Evolutionary conservation across 345 rosid species (phyloP).

Genomic region (Mercurialis annua): DNA sequence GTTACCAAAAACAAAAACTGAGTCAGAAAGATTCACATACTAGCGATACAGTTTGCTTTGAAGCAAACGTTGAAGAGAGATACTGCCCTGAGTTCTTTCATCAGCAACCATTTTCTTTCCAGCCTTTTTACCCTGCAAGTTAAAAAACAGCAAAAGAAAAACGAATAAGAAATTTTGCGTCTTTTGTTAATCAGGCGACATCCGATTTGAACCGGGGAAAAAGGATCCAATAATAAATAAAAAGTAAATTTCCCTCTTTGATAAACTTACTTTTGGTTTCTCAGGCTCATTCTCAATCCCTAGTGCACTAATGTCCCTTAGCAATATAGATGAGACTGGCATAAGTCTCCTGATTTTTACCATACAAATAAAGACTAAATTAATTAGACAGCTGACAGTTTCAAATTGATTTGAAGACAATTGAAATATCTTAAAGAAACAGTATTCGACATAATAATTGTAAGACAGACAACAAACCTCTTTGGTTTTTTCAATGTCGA

Average conservation of each 20-base stretch:
- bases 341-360: conserved; percentile 59
- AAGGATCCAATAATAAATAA: not conserved
- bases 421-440: too few species aligned
- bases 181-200: too few species aligned
- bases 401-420: too few species aligned
- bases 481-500: conserved; percentile 35
- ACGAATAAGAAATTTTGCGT: too few species aligned
- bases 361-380: not conserved
- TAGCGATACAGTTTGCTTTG: conserved; percentile 31
- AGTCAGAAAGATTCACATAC: not conserved
- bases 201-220: not conserved
- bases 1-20: not conserved
- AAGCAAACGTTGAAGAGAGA: conserved; percentile 59
- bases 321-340: conserved; percentile 68
- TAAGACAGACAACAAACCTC: conserved; percentile 31
- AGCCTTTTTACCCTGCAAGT: conserved; percentile 56
- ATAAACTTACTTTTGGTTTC: conserved; percentile 54
- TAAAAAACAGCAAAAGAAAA: too few species aligned
- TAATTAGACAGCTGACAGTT: not conserved
- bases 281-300: conserved; percentile 58
- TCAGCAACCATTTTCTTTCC: conserved; percentile 40
- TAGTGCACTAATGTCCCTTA: conserved; percentile 53
- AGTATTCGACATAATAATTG: not conserved
- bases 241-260: not conserved
- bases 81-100: conserved; percentile 63